These are phyloP conservation scores for Debaryomyces sp. DNA, from an alignment of 1,139 yeast genomes.

Conservation along the genomic window DNA sequence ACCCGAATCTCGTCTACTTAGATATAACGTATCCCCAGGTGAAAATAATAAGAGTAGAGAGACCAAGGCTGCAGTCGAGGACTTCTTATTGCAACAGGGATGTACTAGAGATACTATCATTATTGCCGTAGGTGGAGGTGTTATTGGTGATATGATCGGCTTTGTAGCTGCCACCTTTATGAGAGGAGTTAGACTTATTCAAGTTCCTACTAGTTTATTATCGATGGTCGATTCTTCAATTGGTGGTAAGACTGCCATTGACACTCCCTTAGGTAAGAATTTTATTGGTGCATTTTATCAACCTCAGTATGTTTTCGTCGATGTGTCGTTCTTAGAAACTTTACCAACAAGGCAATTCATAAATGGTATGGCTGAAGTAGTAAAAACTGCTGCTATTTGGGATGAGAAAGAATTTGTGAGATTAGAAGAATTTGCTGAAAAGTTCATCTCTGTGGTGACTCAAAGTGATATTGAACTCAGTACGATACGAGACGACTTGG, in stretches of 20 bases:
- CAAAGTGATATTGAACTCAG: constrained; percentile 54
- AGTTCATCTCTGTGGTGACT: constrained; percentile 63
- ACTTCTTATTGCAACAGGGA: constrained; percentile 78
- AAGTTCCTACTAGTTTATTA: constrained; percentile 89
- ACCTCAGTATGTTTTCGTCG: constrained; percentile 86
- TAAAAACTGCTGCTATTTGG: constrained; percentile 99
- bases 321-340: constrained; percentile 83
- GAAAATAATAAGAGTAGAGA: constrained; percentile 87
- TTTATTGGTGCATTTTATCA: constrained; percentile 98
- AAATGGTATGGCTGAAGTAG: constrained; percentile 98
- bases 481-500: constrained; percentile 71
- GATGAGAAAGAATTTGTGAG: constrained; percentile 84
- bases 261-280: constrained; percentile 96
- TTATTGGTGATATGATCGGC: constrained; percentile 99
- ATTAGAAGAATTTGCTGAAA: constrained; percentile 73
- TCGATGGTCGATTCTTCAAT: constrained; percentile 99
- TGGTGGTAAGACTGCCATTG: constrained; percentile 99
- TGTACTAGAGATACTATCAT: constrained; percentile 97
- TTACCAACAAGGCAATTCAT: constrained; percentile 92
- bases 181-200: constrained; percentile 96
- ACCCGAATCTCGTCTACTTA: constrained; percentile 64
- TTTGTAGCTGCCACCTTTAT: constrained; percentile 98
- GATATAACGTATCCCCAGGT: constrained; percentile 86
- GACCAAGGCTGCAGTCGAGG: constrained; percentile 93
- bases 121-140: constrained; percentile 97